These are phyloP conservation scores for Paspalum notatum DNA, from an alignment of 176 grass and related monocot species.

Conservation along the genomic window DNA sequence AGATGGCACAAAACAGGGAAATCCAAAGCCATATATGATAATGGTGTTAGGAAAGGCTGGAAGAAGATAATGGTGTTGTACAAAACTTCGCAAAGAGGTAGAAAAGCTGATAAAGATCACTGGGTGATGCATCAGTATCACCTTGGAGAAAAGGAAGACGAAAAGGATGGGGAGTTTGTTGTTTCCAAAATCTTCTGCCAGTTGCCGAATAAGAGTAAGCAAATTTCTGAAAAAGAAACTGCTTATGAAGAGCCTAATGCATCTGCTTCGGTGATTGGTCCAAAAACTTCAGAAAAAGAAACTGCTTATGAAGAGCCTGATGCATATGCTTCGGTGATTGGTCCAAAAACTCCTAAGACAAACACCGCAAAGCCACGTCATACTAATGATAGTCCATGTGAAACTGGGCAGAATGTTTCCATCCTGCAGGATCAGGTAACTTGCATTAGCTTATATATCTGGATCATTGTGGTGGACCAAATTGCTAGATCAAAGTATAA, in stretches of 20 bases:
- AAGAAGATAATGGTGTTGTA: conserved; percentile 97
- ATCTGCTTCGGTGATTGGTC: conserved; percentile 53
- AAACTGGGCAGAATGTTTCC: conserved; percentile 45
- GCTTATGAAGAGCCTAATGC: conserved; percentile 39
- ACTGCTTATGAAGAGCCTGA: conserved; percentile 38
- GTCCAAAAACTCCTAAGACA: conserved; percentile 79
- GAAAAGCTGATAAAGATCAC: conserved; percentile 65
- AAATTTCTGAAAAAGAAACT: conserved; percentile 46
- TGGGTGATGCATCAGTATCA: conserved; percentile 98
- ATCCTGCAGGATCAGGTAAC: conserved; percentile 58
- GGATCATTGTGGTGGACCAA: background rate
- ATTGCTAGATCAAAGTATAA: background rate
- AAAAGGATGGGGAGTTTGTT: conserved; percentile 68
- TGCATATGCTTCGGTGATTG: conserved; percentile 44
- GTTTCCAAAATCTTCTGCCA: conserved; percentile 84
- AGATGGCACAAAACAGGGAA: conserved; percentile 96
- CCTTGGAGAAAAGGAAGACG: conserved; percentile 68
- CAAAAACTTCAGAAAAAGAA: conserved; percentile 70
- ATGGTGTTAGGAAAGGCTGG: conserved; percentile 75
- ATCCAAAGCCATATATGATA: conserved; percentile 60
- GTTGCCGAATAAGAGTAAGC: conserved; percentile 41
- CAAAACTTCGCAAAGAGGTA: conserved; percentile 51
- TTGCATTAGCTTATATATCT: background rate
- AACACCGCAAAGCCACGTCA: conserved; percentile 54
- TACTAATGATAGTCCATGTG: conserved; percentile 42